Evolutionary conservation across 306 rosid genomes (phyloP).

Genomic region (Spatholobus suberectus): DNA sequence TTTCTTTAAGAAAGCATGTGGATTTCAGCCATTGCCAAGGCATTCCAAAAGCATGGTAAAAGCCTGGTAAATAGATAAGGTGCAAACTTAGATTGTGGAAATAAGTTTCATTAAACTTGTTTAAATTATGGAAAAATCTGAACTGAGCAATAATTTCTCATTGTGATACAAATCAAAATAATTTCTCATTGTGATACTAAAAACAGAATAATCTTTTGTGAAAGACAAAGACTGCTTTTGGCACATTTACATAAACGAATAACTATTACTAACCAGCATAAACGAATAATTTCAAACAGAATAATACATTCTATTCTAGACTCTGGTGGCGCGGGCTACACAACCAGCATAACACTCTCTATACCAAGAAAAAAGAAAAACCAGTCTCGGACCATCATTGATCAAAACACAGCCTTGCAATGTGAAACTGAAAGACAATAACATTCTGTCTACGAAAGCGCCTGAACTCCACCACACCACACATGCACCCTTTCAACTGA

Average conservation of each 20-base stretch:
- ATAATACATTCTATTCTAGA: too few relatives aligned
- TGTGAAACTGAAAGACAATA: slow-evolving; percentile 38
- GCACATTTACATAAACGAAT: too few relatives aligned
- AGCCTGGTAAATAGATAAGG: not conserved
- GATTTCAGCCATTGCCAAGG: not conserved
- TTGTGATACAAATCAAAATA: too few relatives aligned
- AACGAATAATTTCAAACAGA: too few relatives aligned
- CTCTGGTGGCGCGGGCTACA: not conserved
- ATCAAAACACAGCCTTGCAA: slow-evolving; percentile 30
- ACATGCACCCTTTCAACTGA: slow-evolving; percentile 57
- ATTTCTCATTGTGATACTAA: too few relatives aligned
- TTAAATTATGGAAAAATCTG: slow-evolving; percentile 1
- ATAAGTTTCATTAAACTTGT: not conserved
- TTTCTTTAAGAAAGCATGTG: not conserved
- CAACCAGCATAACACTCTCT: too few relatives aligned
- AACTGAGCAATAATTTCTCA: not conserved
- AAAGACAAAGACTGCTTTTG: too few relatives aligned
- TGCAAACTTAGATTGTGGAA: too few relatives aligned
- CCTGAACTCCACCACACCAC: slow-evolving; percentile 32
- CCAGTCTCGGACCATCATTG: not conserved
- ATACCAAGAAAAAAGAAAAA: not conserved
- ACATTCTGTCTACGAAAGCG: slow-evolving; percentile 43
- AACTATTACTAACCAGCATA: too few relatives aligned
- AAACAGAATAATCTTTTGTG: too few relatives aligned
- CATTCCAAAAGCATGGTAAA: too few relatives aligned